Evolutionary conservation across 192 early-diverging fungal genomes (phyloP).

Genomic region (Backusella luteola): DNA sequence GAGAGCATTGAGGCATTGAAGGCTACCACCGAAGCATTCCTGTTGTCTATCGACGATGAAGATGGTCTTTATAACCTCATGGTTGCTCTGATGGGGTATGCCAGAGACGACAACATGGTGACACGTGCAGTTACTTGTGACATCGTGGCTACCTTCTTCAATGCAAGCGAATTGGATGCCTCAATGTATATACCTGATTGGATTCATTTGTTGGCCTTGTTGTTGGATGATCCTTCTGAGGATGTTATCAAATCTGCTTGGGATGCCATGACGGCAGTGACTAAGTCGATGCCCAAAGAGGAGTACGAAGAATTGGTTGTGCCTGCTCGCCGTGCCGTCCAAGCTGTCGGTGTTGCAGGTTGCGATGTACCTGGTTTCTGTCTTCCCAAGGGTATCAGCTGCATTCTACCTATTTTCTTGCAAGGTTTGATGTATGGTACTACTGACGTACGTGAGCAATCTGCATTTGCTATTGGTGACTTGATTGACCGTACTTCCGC

Average conservation of each 20-base stretch:
- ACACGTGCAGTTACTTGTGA: conserved; percentile 61
- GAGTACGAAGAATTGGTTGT: conserved; percentile 80
- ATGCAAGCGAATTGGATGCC: conserved; percentile 56
- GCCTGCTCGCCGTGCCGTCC: conserved; percentile 65
- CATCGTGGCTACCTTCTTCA: conserved; percentile 64
- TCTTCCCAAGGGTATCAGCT: conserved; percentile 90
- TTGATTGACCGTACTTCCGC: conserved; percentile 69
- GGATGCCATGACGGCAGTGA: conserved; percentile 77
- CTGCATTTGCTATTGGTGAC: conserved; percentile 80
- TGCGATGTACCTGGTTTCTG: conserved; percentile 79
- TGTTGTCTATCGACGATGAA: conserved; percentile 76
- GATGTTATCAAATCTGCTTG: conserved; percentile 70
- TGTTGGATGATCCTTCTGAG: conserved; percentile 61
- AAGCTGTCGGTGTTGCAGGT: conserved; percentile 50
- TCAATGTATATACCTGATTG: conserved; percentile 75
- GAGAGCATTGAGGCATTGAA: conserved; percentile 64
- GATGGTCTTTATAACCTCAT: conserved; percentile 82
- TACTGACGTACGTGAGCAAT: conserved; percentile 79
- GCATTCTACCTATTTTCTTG: conserved; percentile 88
- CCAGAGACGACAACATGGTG: conserved; percentile 54
- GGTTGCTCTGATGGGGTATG: conserved; percentile 72
- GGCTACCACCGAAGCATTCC: conserved; percentile 70
- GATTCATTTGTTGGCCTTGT: conserved; percentile 72
- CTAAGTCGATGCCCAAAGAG: conserved; percentile 85
- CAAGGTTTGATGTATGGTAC: conserved; percentile 91